phyloP scores from a whole-genome alignment of 192 early-diverging fungal genomes.

The Physocladia obscura region DNA sequence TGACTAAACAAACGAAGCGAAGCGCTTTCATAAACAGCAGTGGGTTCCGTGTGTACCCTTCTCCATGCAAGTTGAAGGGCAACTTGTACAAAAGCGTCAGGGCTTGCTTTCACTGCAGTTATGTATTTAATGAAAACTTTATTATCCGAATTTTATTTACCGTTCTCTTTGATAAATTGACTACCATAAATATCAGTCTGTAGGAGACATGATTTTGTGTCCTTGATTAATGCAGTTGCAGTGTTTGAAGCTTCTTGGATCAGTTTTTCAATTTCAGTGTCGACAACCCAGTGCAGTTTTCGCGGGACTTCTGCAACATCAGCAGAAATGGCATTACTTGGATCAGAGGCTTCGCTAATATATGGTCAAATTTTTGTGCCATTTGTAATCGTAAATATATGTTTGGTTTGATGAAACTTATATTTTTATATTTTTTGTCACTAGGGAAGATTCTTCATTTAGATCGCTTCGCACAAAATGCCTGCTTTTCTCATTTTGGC shows the following conservation, averaged over 20 bases:
- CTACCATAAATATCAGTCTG: constrained; percentile 76
- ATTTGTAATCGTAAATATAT: not conserved
- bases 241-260: constrained; percentile 67
- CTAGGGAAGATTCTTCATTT: too few relatives aligned
- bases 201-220: constrained; percentile 70
- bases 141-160: constrained; percentile 14
- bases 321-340: constrained; percentile 1
- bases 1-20: constrained; percentile 58
- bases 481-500: too few relatives aligned
- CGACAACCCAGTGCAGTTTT: constrained; percentile 72
- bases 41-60: constrained; percentile 64
- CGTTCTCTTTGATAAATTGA: constrained; percentile 78
- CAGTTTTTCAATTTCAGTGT: constrained; percentile 47
- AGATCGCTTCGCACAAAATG: too few relatives aligned
- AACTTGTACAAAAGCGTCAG: constrained; percentile 91
- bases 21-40: constrained; percentile 55
- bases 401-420: not conserved
- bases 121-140: not conserved
- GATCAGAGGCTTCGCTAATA: constrained; percentile 18
- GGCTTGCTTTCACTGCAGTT: constrained; percentile 69
- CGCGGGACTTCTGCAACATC: constrained; percentile 50
- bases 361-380: not conserved
- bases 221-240: constrained; percentile 57
- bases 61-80: constrained; percentile 84
- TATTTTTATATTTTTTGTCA: too few relatives aligned